These are phyloP conservation scores for Aspergillus cejpii DNA, from an alignment of 2,329 filamentous ascomycete genomes.

Conservation along the genomic window DNA sequence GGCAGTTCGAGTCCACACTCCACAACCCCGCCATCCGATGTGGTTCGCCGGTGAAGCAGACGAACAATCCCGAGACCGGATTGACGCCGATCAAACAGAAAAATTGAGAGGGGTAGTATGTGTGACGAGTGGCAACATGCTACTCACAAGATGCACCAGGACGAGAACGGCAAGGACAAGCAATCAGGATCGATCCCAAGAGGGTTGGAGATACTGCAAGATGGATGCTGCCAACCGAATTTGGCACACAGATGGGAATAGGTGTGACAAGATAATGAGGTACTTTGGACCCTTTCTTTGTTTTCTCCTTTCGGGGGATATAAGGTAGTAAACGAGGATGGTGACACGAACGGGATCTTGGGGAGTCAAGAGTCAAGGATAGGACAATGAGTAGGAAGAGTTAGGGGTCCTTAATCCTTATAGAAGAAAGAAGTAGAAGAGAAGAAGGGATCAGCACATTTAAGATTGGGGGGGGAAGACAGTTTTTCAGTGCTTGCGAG, in stretches of 20 bases:
- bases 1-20: not conserved
- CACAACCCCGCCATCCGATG: not conserved
- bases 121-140: not conserved
- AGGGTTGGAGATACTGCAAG: slow-evolving; percentile 4
- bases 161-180: not conserved
- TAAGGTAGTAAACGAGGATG: slow-evolving; percentile 9
- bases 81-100: not conserved
- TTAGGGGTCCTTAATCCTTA: not conserved
- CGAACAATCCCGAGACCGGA: not conserved
- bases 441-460: slow-evolving; percentile 6
- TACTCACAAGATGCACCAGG: not conserved
- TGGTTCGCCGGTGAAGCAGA: not conserved
- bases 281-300: slow-evolving; percentile 3
- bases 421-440: slow-evolving; percentile 2
- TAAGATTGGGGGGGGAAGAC: slow-evolving; percentile 6
- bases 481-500: slow-evolving; percentile 11
- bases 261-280: slow-evolving; percentile 4
- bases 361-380: not conserved
- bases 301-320: not conserved
- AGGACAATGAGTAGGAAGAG: too few species aligned
- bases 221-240: slow-evolving; percentile 11
- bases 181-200: not conserved
- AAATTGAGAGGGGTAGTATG: not conserved
- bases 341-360: slow-evolving; percentile 16
- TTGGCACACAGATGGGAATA: slow-evolving; percentile 6